phyloP scores from a whole-genome alignment of 352 stramenopile species.

The Globisporangium cylindrosporum region DNA sequence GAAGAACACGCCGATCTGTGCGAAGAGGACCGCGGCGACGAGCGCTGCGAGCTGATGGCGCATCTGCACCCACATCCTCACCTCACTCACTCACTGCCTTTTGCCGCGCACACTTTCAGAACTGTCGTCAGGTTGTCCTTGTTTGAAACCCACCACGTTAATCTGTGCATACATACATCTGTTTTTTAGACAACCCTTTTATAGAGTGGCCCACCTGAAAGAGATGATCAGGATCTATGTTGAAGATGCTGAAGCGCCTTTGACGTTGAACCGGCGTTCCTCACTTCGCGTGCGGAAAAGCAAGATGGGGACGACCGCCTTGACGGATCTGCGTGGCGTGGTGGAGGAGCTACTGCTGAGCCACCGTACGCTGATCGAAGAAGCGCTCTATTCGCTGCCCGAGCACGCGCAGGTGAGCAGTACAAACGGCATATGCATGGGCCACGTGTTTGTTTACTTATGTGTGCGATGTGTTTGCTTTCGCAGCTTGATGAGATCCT shows the following conservation, averaged over 20 bases:
- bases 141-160: too few relatives aligned
- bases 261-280: too few relatives aligned
- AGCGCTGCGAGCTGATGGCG: constrained; percentile 24
- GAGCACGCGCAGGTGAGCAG: constrained; percentile 31
- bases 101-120: too few relatives aligned
- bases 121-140: too few relatives aligned
- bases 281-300: neutral
- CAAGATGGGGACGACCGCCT: neutral
- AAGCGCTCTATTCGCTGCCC: constrained; percentile 26
- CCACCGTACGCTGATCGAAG: constrained; percentile 38
- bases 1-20: constrained; percentile 63
- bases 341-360: constrained; percentile 50
- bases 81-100: too few relatives aligned
- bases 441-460: neutral
- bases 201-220: neutral
- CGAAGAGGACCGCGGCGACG: constrained; percentile 27
- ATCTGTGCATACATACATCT: too few relatives aligned
- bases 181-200: neutral
- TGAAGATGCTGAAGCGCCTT: neutral
- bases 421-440: neutral
- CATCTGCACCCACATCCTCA: neutral
- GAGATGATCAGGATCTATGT: neutral
- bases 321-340: constrained; percentile 12
- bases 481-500: constrained; percentile 29
- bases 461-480: neutral